Evolutionary conservation across 225 moss, liverwort and hornwort genomes (phyloP), one percentile per base, ranked within the genome.

Genomic region (Bryum argenteum): DNA sequence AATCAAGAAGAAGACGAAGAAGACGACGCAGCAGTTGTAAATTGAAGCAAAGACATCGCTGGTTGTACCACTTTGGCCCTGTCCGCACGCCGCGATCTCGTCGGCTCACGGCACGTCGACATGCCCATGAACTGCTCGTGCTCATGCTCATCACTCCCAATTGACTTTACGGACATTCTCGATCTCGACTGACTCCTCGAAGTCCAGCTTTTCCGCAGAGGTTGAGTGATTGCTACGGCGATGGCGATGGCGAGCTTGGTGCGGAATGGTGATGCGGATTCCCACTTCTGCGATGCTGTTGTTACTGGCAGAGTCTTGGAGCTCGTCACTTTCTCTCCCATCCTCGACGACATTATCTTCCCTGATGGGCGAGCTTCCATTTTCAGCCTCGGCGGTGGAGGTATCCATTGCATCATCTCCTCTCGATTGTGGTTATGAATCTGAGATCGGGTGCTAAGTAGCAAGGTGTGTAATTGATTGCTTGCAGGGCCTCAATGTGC

Each of bases 361-460:
- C 80, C 93, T 42, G 91, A 93, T 80, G 93, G 93, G 39, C 93
- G 93, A 75, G 80, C 87, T 48, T 78, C 81, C 47, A 67, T 89
- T 81, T 54, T 78, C 52, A 84, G 89, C 66, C 89, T 96, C n/a
- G 93, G 96, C 5, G 96, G 96, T 33, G 93, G 96, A 91, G 93
- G 95, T 92, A 48, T 11, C 17, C 48, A 17, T 48, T 45, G 11
- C 45, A 42, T 8, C 14, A 44, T 44, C 14, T 3, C 44, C 11
- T 44, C 14, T 47, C 16, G 16, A 47, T 17, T 33, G 4, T 58
- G 11, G 8, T 1, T 16, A 28, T 11, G 16, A 15, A 60, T 54
- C 40, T 73, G 26, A 42, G 14, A 8, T 55, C 26, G 43, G 19
- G 40, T 54, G 23, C 1, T 40, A 42, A 14, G 10, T 33, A 23